Conservation (phyloP, 192 early-diverging fungal genomes). For the Coemansia sp. region DNA sequence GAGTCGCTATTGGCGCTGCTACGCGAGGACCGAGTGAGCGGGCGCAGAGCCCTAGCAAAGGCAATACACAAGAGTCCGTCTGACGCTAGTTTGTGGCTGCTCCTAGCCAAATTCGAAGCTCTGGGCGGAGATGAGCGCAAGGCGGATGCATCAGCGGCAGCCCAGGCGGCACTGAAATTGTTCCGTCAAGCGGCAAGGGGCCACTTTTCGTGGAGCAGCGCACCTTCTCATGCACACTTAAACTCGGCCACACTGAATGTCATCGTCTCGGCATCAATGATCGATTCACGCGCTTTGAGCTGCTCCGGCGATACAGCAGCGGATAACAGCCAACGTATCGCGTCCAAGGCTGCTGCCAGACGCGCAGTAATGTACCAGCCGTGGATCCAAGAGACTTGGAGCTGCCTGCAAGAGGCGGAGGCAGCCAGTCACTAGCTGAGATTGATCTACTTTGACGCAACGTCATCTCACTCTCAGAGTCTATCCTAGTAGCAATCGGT, state of each 20-base stretch:
- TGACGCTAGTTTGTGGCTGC: slow-evolving; percentile 29
- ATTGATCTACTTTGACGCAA: background rate
- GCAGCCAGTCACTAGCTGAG: background rate
- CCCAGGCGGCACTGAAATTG: slow-evolving; percentile 19
- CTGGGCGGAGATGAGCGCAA: background rate
- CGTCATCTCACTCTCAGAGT: background rate
- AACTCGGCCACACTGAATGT: slow-evolving; percentile 26
- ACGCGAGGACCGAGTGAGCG: slow-evolving; percentile 21
- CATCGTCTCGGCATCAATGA: slow-evolving; percentile 10
- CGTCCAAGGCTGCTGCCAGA: slow-evolving; percentile 19
- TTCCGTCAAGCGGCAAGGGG: slow-evolving; percentile 18
- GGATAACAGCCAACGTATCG: background rate
- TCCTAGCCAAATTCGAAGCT: slow-evolving; percentile 21
- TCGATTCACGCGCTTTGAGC: slow-evolving; percentile 7
- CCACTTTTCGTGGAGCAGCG: slow-evolving; percentile 28
- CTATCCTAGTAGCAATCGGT: background rate
- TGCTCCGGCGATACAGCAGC: background rate
- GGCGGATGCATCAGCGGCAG: slow-evolving; percentile 1
- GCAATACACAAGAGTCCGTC: slow-evolving; percentile 23
- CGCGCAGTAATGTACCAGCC: slow-evolving; percentile 41
- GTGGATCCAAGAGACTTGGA: slow-evolving; percentile 33
- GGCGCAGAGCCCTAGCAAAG: slow-evolving; percentile 27
- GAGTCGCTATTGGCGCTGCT: slow-evolving; percentile 27
- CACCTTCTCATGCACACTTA: slow-evolving; percentile 12
- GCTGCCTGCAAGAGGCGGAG: background rate